Evolutionary conservation across 2,329 filamentous ascomycete genomes (phyloP).

Genomic region (Colletotrichum tropicicola): DNA sequence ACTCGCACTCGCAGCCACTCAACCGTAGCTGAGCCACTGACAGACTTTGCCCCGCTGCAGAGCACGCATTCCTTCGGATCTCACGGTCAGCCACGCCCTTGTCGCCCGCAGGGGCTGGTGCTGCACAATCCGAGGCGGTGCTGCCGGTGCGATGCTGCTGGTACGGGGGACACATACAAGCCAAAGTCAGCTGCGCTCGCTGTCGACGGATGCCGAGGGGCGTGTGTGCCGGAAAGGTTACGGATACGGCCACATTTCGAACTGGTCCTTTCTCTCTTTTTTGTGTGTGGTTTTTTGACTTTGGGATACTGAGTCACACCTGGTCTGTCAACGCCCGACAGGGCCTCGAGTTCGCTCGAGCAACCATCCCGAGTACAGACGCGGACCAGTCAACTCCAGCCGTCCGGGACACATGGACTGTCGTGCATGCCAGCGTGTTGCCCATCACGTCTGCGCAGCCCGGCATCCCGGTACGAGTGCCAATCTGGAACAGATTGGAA

Average conservation of each 20-base stretch:
- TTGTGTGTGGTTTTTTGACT: conserved; percentile 9
- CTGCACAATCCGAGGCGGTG: conserved; percentile 17
- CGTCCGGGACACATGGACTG: conserved; percentile 18
- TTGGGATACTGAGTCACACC: conserved; percentile 1
- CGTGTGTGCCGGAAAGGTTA: neutral
- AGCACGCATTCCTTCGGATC: neutral
- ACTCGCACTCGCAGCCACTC: too few species aligned
- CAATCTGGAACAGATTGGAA: neutral
- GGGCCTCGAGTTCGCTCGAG: neutral
- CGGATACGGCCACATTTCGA: neutral
- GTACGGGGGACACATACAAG: neutral
- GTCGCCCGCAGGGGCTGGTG: conserved; percentile 6
- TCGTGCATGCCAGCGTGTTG: conserved; percentile 5
- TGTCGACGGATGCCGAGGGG: neutral
- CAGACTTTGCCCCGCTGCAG: neutral
- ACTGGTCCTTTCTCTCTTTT: neutral
- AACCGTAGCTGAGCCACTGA: conserved; percentile 2
- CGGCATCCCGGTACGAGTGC: neutral
- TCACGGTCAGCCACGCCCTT: conserved; percentile 9
- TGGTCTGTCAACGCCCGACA: neutral
- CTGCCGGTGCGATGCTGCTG: neutral
- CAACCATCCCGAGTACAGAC: neutral
- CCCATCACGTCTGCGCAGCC: neutral
- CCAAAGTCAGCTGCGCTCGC: neutral
- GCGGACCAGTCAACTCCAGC: conserved; percentile 2